Evolutionary conservation across 2,329 filamentous ascomycete genomes (phyloP).

Genomic region (Aureobasidium vineae): DNA sequence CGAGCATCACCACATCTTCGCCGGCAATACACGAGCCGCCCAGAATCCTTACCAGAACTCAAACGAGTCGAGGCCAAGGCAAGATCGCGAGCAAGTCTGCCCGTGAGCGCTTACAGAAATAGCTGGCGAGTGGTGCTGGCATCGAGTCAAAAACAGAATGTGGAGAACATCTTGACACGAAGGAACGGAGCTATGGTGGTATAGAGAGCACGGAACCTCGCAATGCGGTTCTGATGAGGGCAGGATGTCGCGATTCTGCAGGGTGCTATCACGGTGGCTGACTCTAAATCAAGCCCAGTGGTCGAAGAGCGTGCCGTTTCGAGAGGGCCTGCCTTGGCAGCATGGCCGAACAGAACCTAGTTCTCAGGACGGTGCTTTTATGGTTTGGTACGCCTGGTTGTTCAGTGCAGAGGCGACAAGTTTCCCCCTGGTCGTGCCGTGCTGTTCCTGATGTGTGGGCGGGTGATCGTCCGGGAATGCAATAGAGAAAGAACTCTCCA

Average conservation of each 20-base stretch:
- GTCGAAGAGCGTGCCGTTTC: slow-evolving; percentile 11
- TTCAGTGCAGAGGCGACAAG: slow-evolving; percentile 18
- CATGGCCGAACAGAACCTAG: slow-evolving; percentile 5
- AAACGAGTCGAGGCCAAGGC: slow-evolving; percentile 15
- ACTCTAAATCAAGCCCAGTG: slow-evolving; percentile 17
- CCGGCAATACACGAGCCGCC: slow-evolving; percentile 3
- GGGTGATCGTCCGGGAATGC: slow-evolving; percentile 15
- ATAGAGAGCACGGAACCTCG: slow-evolving; percentile 16
- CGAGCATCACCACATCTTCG: neutral
- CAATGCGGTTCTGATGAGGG: neutral
- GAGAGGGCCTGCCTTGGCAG: slow-evolving; percentile 4
- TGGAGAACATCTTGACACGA: slow-evolving; percentile 9
- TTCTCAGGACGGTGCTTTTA: neutral
- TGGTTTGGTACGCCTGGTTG: slow-evolving; percentile 17
- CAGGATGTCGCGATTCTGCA: slow-evolving; percentile 7
- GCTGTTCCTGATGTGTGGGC: neutral
- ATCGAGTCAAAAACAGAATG: neutral
- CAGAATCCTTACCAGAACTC: slow-evolving; percentile 4
- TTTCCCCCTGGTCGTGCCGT: neutral
- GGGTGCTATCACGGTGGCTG: slow-evolving; percentile 13
- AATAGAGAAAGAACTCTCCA: neutral
- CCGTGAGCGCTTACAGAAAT: slow-evolving; percentile 3
- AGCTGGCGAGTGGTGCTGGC: neutral
- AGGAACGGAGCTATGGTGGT: slow-evolving; percentile 10
- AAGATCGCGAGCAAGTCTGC: slow-evolving; percentile 9